Conservation (phyloP, 306 rosid species). For the Vicia villosa region DNA sequence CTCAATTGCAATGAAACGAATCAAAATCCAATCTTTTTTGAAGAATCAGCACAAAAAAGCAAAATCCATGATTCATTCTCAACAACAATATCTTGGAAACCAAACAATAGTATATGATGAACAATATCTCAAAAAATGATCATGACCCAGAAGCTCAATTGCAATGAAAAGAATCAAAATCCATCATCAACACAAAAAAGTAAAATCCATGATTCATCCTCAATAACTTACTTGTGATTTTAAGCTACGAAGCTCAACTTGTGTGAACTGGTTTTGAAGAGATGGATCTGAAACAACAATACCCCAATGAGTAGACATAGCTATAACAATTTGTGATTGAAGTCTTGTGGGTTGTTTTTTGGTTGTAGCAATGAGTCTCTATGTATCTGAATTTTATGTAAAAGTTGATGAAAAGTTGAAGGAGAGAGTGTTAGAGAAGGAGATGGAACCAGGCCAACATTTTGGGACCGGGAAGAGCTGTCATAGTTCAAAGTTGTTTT, state of each 20-base stretch:
- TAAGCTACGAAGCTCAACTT: constrained; percentile 88
- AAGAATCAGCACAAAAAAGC: background rate
- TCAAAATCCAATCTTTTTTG: background rate
- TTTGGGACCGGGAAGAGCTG: constrained; percentile 66
- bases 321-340: background rate
- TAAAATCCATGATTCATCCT: background rate
- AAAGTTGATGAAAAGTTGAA: constrained; percentile 15
- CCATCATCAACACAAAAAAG: background rate
- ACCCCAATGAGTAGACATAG: constrained; percentile 64
- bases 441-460: constrained; percentile 33
- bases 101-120: background rate
- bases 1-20: background rate
- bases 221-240: constrained; percentile 67
- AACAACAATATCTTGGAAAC: background rate
- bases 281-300: constrained; percentile 97
- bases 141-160: no score
- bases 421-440: constrained; percentile 30
- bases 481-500: constrained; percentile 51
- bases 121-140: no score
- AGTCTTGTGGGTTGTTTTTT: background rate
- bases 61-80: background rate
- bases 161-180: no score
- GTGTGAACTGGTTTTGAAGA: constrained; percentile 96
- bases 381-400: constrained; percentile 27
- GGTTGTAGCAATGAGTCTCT: constrained; percentile 4